Evolutionary conservation across 345 rosid species (phyloP).

Genomic region (Camelina sativa): DNA sequence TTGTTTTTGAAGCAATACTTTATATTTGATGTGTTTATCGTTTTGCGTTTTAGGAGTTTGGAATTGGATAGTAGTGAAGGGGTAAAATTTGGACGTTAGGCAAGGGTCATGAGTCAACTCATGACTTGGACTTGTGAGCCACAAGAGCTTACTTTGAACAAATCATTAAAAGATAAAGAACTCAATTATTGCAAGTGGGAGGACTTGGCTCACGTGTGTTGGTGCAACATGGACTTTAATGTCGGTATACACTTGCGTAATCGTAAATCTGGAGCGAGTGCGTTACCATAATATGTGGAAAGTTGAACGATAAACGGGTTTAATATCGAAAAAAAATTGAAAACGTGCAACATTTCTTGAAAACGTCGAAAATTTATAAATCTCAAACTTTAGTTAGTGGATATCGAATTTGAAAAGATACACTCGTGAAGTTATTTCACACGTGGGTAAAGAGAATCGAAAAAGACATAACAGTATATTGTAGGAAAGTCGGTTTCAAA

Average conservation of each 20-base stretch:
- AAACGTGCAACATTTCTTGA: slow-evolving; percentile 41
- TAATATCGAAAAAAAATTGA: background rate
- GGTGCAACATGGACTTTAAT: slow-evolving; percentile 33
- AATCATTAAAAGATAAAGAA: slow-evolving; percentile 34
- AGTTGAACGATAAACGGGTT: slow-evolving; percentile 23
- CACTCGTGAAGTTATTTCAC: slow-evolving; percentile 10
- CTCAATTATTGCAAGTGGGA: slow-evolving; percentile 37
- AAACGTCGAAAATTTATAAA: background rate
- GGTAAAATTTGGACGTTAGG: slow-evolving; percentile 25
- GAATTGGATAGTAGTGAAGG: slow-evolving; percentile 19
- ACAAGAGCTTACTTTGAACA: background rate
- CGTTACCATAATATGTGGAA: slow-evolving; percentile 31
- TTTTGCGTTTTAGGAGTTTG: slow-evolving; percentile 17
- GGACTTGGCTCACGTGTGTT: slow-evolving; percentile 40
- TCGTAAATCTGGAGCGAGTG: slow-evolving; percentile 13
- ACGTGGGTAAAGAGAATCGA: slow-evolving; percentile 23
- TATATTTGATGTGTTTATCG: slow-evolving; percentile 14
- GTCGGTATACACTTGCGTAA: slow-evolving; percentile 36
- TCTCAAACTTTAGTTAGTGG: slow-evolving; percentile 34
- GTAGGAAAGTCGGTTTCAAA: background rate
- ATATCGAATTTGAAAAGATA: background rate
- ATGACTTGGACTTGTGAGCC: slow-evolving; percentile 18
- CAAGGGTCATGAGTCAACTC: background rate
- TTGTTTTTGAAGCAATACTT: background rate
- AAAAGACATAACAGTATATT: background rate